Conservation (phyloP, 495 filamentous ascomycete species). For the Podospora anserina region DNA sequence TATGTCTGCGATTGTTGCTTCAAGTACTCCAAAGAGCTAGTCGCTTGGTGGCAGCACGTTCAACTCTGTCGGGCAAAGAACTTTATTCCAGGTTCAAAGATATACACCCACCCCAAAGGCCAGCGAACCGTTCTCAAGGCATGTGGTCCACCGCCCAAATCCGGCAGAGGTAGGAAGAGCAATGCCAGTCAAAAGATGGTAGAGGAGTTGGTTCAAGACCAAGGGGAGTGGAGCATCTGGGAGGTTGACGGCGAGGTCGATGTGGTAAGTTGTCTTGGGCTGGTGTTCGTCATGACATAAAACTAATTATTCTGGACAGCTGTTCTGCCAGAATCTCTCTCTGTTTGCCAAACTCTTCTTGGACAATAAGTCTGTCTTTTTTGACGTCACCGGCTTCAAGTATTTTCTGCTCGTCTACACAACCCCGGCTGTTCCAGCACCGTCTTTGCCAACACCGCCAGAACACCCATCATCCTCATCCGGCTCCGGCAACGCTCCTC, state of each 20-base stretch:
- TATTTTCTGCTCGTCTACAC: conserved; percentile 85
- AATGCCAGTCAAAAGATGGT: conserved; percentile 49
- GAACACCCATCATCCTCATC: conserved; percentile 23
- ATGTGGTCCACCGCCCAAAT: conserved; percentile 33
- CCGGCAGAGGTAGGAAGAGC: conserved; percentile 40
- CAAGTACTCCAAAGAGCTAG: conserved; percentile 76
- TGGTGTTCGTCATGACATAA: neutral
- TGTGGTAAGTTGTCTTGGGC: conserved; percentile 47
- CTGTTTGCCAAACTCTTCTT: conserved; percentile 98
- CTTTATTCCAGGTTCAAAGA: conserved; percentile 42
- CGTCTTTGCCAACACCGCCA: conserved; percentile 20
- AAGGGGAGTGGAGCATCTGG: conserved; percentile 64
- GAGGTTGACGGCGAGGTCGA: conserved; percentile 88
- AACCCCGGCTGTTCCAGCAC: conserved; percentile 33
- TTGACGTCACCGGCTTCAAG: conserved; percentile 89
- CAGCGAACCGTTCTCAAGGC: conserved; percentile 33
- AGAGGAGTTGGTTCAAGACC: conserved; percentile 54
- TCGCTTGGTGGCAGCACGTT: conserved; percentile 51
- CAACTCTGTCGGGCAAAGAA: conserved; percentile 40
- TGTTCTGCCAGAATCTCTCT: conserved; percentile 92
- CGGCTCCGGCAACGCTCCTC: conserved; percentile 5
- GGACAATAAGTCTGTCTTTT: conserved; percentile 97
- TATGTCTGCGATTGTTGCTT: conserved; percentile 94
- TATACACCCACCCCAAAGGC: conserved; percentile 50
- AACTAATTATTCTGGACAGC: conserved; percentile 42